Conservation (phyloP, 805 yeast species). For the Zygosaccharomyces lentus region DNA sequence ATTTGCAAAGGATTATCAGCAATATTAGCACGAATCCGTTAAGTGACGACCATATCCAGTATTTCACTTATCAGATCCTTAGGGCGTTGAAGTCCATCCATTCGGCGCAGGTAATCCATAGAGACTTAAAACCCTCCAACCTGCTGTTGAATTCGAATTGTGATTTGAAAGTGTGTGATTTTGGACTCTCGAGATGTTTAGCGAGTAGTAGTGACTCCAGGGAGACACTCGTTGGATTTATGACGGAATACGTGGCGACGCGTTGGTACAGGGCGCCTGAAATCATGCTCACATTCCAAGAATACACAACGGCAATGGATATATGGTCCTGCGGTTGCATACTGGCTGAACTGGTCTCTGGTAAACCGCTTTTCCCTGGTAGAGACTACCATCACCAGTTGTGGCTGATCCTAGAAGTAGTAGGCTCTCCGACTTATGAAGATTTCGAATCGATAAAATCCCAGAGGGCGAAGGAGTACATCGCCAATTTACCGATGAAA, state of each 20-base stretch:
- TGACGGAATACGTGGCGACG: conserved; percentile 81
- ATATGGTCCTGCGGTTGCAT: conserved; percentile 81
- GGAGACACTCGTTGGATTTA: conserved; percentile 47
- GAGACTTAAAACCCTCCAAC: conserved; percentile 76
- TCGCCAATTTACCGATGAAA: conserved; percentile 59
- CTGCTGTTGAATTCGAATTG: conserved; percentile 63
- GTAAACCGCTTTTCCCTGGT: conserved; percentile 70
- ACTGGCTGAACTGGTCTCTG: conserved; percentile 60
- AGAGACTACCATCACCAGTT: conserved; percentile 67
- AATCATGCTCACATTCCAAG: conserved; percentile 68
- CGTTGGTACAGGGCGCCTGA: conserved; percentile 86
- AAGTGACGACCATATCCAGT: conserved; percentile 65
- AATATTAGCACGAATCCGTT: conserved; percentile 42
- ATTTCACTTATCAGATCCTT: conserved; percentile 64
- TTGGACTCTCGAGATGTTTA: conserved; percentile 63
- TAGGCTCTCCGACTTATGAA: conserved; percentile 72
- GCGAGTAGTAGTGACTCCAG: conserved; percentile 39
- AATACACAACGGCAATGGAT: conserved; percentile 72
- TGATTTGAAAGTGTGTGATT: conserved; percentile 73
- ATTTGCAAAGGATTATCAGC: conserved; percentile 57
- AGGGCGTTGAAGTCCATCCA: conserved; percentile 70
- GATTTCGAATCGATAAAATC: conserved; percentile 71
- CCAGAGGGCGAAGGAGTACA: conserved; percentile 72
- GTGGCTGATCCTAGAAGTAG: conserved; percentile 57
- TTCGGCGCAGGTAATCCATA: conserved; percentile 66